A percentile compares a stretch with the other conserved stretches of the same genome.
phyloP scores from a whole-genome alignment of 2,329 filamentous ascomycete genomes.

The Tolypocladium tundrense region DNA sequence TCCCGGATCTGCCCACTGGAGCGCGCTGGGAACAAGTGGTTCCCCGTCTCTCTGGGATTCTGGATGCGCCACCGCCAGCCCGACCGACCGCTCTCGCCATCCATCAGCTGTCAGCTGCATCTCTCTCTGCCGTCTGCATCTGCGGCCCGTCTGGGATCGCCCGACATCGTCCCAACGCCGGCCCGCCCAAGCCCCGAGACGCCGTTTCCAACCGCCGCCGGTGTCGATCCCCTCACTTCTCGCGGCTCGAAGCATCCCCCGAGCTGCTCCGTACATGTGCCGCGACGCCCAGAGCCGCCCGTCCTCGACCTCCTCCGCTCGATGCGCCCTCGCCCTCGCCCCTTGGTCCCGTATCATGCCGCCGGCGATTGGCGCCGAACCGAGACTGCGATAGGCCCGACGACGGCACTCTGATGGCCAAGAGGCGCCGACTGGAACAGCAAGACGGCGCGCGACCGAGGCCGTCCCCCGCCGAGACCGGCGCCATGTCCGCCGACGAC shows the following conservation, averaged over 20 bases:
- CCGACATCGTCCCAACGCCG: not conserved
- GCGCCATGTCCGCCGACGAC: not conserved
- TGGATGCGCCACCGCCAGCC: not conserved
- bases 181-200: not conserved
- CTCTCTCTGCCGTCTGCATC: not conserved
- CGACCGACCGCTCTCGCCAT: not conserved
- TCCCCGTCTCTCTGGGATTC: not conserved
- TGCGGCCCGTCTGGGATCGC: not conserved
- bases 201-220: not conserved
- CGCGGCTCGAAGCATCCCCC: not conserved
- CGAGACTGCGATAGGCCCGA: slow-evolving; percentile 8
- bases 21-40: not conserved
- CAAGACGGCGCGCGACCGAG: slow-evolving; percentile 11
- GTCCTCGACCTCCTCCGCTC: not conserved
- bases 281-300: too few relatives aligned
- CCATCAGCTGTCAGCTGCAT: not conserved
- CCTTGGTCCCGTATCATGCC: not conserved
- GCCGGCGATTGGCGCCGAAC: not conserved
- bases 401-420: slow-evolving; percentile 18
- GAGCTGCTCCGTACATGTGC: not conserved
- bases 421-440: slow-evolving; percentile 19
- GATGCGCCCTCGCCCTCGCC: not conserved
- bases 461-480: not conserved
- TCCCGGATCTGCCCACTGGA: not conserved
- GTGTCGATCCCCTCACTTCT: not conserved